Conservation (phyloP, 148 eudicot species). For the Silene latifolia region DNA sequence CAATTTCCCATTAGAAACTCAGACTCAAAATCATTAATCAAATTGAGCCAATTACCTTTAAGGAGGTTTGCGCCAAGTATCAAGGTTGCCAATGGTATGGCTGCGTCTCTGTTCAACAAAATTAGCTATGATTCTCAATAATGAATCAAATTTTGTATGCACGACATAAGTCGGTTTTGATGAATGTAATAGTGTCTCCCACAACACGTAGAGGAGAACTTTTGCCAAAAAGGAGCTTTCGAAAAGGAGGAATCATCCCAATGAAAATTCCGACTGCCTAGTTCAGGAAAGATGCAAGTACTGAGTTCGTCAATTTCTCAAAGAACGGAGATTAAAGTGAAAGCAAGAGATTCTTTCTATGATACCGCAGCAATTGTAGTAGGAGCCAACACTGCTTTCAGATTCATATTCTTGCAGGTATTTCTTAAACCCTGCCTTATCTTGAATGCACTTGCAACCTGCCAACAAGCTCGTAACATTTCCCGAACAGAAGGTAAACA, state of each 20-base stretch:
- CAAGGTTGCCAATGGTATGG: slow-evolving; percentile 59
- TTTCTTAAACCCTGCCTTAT: slow-evolving; percentile 15
- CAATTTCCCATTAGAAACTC: neutral
- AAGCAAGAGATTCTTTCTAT: neutral
- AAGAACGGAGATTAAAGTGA: neutral
- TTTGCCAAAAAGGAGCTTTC: slow-evolving; percentile 19
- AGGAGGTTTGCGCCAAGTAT: slow-evolving; percentile 83
- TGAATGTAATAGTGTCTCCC: slow-evolving; percentile 18
- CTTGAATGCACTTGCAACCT: slow-evolving; percentile 19
- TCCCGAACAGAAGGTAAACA: no score
- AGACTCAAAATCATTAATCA: no score
- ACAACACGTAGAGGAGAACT: slow-evolving; percentile 26
- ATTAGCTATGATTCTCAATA: neutral
- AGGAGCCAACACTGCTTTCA: slow-evolving; percentile 37
- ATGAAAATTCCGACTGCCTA: slow-evolving; percentile 24
- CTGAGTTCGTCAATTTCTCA: neutral
- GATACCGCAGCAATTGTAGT: slow-evolving; percentile 38
- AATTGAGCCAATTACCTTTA: slow-evolving; percentile 38
- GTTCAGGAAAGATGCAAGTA: neutral
- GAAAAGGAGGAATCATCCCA: slow-evolving; percentile 22
- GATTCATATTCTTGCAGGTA: slow-evolving; percentile 19
- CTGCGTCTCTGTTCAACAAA: slow-evolving; percentile 48
- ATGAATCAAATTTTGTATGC: neutral
- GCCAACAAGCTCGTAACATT: neutral
- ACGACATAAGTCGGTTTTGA: neutral